These are phyloP conservation scores for Thielaviopsis euricoi DNA, from an alignment of 2,329 filamentous ascomycete genomes.

Conservation along the genomic window DNA sequence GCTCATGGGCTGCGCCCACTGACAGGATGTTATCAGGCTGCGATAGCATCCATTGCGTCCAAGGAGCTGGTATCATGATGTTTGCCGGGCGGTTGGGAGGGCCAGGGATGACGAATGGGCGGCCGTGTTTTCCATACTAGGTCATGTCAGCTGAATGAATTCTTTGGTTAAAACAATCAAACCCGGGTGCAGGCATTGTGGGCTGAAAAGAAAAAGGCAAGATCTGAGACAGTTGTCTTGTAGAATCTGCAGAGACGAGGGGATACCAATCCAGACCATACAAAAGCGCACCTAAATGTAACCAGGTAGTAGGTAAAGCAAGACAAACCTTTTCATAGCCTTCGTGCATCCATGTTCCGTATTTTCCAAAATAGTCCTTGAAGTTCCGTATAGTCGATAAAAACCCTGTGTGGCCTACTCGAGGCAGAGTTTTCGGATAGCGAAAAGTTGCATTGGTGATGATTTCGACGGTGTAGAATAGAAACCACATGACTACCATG, in stretches of 20 bases:
- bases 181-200: too few relatives aligned
- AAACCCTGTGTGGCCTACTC: conserved; percentile 24
- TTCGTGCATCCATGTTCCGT: conserved; percentile 24
- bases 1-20: conserved; percentile 24
- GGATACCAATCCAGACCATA: background rate
- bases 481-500: conserved; percentile 19
- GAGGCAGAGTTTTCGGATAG: conserved; percentile 24
- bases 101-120: conserved; percentile 26
- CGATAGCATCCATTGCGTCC: conserved; percentile 30
- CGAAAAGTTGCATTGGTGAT: conserved; percentile 19
- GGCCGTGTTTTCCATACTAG: conserved; percentile 25
- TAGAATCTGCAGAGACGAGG: background rate
- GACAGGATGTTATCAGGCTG: conserved; percentile 28
- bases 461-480: conserved; percentile 24
- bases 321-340: conserved; percentile 25
- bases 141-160: background rate
- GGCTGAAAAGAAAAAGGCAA: too few relatives aligned
- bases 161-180: background rate
- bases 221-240: background rate
- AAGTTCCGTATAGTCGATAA: conserved; percentile 24
- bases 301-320: background rate
- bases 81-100: conserved; percentile 25
- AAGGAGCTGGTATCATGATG: conserved; percentile 27
- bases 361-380: conserved; percentile 22
- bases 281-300: background rate